Evolutionary conservation across 768 basidiomycete genomes (phyloP), one percentile per base, ranked within the genome.

Genomic region (Chalciporus pseudorubinellus): DNA sequence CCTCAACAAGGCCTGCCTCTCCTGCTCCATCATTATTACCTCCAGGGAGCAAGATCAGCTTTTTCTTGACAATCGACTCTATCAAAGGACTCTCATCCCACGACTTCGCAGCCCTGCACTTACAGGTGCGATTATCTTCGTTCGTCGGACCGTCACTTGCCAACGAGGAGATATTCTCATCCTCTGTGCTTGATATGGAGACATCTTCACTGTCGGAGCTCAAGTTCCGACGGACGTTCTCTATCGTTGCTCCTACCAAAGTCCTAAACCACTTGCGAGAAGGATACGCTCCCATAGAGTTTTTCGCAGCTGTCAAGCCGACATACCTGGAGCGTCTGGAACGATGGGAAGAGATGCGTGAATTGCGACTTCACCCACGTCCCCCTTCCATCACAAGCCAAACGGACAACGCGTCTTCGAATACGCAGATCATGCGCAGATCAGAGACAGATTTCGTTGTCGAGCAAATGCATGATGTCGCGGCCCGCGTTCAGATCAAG

Each of bases 311-410:
- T 7, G 76, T 87, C 53, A 84, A 82, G 44, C 81, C 91, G 13
- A 87, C 85, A 14, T 98, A 95, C 68, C 68, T 98, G 59, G 88
- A 92, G 55, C 82, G 92, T 6, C 73, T 98, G 70, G 92, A 94
- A 62, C 81, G 89, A 50, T 97, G 93, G 94, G 95, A 98, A 63
- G 89, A 94, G 64, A 78, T 90, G 76, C 83, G 93, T 29, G 94
- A 98, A 57, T 82, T 87, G 43, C 81, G 82, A 56, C 70, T 74
- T 52, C 72, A 64, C 62, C 72, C 70, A 55, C 67, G 55, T 33
- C 68, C 75, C 39, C 64, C 72, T 41, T 70, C 66, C 48, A 48
- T 64, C 21, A 52, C 46, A 24, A 59, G 61, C 33, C 65, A 63
- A 43, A 19, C 51, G 3, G 78, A 81, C 41, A 70, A 59, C 56